These are phyloP conservation scores for Phytophthora quininea DNA, from an alignment of 352 stramenopile species.

Conservation along the genomic window DNA sequence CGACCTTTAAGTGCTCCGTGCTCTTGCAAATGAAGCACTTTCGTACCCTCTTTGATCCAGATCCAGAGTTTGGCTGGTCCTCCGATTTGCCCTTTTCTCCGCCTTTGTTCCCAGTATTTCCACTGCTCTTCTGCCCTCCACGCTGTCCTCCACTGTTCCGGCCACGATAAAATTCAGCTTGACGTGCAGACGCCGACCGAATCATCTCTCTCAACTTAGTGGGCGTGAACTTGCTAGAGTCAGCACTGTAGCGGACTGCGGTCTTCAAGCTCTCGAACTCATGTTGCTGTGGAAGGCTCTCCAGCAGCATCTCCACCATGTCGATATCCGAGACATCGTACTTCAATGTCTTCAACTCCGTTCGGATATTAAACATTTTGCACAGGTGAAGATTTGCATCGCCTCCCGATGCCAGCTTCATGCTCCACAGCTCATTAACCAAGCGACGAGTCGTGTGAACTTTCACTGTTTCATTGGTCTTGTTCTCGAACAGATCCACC, in stretches of 20 bases:
- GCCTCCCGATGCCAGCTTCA: neutral
- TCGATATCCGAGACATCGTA: neutral
- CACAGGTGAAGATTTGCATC: constrained; percentile 13
- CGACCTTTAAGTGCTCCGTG: neutral
- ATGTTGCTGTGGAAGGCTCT: constrained; percentile 3
- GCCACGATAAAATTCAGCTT: no score
- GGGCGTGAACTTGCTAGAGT: neutral
- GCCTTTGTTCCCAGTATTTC: neutral
- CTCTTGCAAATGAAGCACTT: no score
- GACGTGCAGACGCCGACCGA: neutral
- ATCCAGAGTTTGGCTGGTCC: neutral
- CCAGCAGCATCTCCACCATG: constrained; percentile 12
- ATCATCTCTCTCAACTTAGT: neutral
- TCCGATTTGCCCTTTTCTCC: neutral
- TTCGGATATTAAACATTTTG: constrained; percentile 9
- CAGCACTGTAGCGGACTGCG: neutral
- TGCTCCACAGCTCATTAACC: neutral
- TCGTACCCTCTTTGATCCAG: neutral
- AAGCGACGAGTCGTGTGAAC: constrained; percentile 10
- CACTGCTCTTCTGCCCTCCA: neutral
- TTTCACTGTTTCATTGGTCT: constrained; percentile 3
- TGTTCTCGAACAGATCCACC: constrained; percentile 3
- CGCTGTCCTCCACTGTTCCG: neutral
- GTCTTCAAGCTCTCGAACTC: constrained; percentile 1
- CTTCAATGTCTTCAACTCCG: constrained; percentile 3